These are phyloP conservation scores for Penicillium sp. DNA, from an alignment of 2,329 filamentous ascomycete species.

Conservation along the genomic window DNA sequence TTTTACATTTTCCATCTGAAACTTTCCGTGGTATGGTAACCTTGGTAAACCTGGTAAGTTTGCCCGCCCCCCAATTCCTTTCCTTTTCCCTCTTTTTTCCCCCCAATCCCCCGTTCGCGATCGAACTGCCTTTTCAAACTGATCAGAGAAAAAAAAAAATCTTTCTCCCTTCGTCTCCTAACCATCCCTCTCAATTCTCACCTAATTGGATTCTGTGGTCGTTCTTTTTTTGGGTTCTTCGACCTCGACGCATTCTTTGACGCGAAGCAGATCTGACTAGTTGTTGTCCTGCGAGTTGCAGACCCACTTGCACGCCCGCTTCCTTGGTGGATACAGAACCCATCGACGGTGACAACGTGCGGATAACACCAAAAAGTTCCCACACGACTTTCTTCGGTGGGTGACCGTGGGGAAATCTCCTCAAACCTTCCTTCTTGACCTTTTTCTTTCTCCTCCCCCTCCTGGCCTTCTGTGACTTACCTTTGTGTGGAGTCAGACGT, in stretches of 20 bases:
- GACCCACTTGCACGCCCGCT: slow-evolving; percentile 42
- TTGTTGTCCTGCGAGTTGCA: slow-evolving; percentile 31
- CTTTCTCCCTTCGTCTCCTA: slow-evolving; percentile 15
- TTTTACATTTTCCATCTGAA: slow-evolving; percentile 9
- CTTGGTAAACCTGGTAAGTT: slow-evolving; percentile 19
- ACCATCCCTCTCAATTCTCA: neutral
- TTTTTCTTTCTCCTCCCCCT: slow-evolving; percentile 24
- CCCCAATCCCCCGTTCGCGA: slow-evolving; percentile 17
- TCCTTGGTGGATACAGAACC: slow-evolving; percentile 42
- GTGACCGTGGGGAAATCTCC: slow-evolving; percentile 41
- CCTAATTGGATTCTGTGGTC: slow-evolving; percentile 1
- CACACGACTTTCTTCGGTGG: slow-evolving; percentile 40
- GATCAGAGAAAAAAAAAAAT: slow-evolving; percentile 8
- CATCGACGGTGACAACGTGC: slow-evolving; percentile 42
- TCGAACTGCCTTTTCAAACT: slow-evolving; percentile 16
- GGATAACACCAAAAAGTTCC: slow-evolving; percentile 41
- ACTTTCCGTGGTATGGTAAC: slow-evolving; percentile 18
- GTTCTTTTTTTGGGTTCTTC: slow-evolving; percentile 2
- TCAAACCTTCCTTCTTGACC: slow-evolving; percentile 33
- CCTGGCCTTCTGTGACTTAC: slow-evolving; percentile 15
- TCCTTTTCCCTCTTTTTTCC: slow-evolving; percentile 11
- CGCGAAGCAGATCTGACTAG: slow-evolving; percentile 39
- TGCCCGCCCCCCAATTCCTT: slow-evolving; percentile 17
- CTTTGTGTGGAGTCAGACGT: slow-evolving; percentile 37
- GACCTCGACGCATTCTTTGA: slow-evolving; percentile 22